These are phyloP conservation scores for Boechera retrofracta DNA, from an alignment of 345 rosid genomes.

Conservation along the genomic window DNA sequence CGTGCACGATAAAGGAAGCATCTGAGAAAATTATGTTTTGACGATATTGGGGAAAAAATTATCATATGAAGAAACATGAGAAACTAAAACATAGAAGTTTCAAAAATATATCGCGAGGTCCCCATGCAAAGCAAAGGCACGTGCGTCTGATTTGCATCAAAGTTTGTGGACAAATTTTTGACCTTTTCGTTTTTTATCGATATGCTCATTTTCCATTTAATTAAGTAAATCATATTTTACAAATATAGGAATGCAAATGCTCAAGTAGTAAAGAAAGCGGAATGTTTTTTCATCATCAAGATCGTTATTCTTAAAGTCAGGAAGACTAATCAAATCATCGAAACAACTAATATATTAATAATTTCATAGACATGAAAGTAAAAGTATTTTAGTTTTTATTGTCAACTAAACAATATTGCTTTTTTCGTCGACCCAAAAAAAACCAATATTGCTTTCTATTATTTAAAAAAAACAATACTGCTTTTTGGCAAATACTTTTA, in stretches of 20 bases:
- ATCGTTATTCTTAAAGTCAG: neutral
- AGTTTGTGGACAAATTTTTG: slow-evolving; percentile 48
- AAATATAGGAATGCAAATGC: slow-evolving; percentile 23
- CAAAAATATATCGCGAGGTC: slow-evolving; percentile 33
- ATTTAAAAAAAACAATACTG: neutral
- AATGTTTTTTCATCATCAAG: neutral
- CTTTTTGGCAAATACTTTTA: neutral
- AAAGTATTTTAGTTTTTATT: neutral
- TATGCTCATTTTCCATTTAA: slow-evolving; percentile 4
- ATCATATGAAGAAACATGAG: slow-evolving; percentile 2
- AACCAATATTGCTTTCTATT: neutral
- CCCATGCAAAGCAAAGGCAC: slow-evolving; percentile 57
- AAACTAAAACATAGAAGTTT: slow-evolving; percentile 17
- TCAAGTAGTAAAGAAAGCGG: slow-evolving; percentile 4
- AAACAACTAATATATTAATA: neutral
- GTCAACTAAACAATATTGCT: neutral
- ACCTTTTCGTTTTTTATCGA: slow-evolving; percentile 19
- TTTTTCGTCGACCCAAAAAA: neutral
- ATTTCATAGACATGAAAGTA: neutral
- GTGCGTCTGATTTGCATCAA: slow-evolving; percentile 61
- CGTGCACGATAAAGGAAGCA: slow-evolving; percentile 48
- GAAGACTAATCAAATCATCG: slow-evolving; percentile 8
- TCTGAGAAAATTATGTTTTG: slow-evolving; percentile 16
- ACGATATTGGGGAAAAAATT: neutral
- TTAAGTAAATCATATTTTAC: neutral